Evolutionary conservation across 2,329 filamentous ascomycete genomes (phyloP).

Genomic region (Pseudocercospora macadamiae): DNA sequence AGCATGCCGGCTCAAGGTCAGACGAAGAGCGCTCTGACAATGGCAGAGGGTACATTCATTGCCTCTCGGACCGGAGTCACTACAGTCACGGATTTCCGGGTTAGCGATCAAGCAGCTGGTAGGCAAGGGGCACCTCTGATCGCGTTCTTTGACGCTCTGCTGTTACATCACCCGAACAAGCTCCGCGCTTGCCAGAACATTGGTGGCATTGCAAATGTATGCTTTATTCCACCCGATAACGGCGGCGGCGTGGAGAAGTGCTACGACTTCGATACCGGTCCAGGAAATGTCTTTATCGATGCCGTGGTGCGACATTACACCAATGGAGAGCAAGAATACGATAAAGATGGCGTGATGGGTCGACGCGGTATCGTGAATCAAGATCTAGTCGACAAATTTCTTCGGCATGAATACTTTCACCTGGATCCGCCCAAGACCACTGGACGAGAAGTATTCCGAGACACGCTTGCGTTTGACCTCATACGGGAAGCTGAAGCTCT

Average conservation of each 20-base stretch:
- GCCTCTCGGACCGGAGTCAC: conserved; percentile 61
- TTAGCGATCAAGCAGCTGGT: conserved; percentile 60
- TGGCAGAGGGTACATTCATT: conserved; percentile 62
- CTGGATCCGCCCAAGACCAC: conserved; percentile 60
- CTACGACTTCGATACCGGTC: conserved; percentile 39
- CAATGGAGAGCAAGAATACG: conserved; percentile 37
- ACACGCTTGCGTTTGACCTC: conserved; percentile 57
- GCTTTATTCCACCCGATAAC: conserved; percentile 58
- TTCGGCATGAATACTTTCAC: conserved; percentile 53
- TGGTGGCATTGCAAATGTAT: conserved; percentile 63
- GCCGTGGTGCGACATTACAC: conserved; percentile 36
- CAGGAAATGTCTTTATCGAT: conserved; percentile 41
- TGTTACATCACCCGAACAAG: conserved; percentile 61
- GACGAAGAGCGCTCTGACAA: conserved; percentile 55
- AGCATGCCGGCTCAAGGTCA: conserved; percentile 56
- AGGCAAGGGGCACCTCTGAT: conserved; percentile 60
- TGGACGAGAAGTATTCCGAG: conserved; percentile 62
- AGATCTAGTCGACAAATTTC: conserved; percentile 36
- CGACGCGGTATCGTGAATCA: conserved; percentile 35
- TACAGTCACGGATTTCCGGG: conserved; percentile 61
- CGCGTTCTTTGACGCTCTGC: conserved; percentile 60
- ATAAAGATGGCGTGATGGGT: conserved; percentile 38
- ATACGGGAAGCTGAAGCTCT: conserved; percentile 46
- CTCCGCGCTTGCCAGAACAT: conserved; percentile 65
- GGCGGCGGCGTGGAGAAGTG: conserved; percentile 27